Percentiles rank a stretch among this genome's conserved stretches.
Conservation (phyloP, 306 rosid genomes). For the Senna tora region DNA sequence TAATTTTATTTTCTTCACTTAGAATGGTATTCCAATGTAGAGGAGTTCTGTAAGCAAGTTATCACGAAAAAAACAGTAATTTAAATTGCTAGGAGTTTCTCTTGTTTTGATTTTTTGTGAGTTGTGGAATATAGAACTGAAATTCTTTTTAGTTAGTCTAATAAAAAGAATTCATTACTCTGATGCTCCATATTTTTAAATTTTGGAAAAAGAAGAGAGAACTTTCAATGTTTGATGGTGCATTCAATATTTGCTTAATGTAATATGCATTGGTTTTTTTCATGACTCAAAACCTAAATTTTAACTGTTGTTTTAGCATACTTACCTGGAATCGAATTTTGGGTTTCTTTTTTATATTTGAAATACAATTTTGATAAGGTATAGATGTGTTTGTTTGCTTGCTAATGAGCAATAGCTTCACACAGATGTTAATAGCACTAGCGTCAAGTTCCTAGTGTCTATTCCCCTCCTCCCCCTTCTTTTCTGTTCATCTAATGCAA, state of each 20-base stretch:
- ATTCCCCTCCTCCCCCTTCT: background rate
- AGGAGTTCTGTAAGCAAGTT: background rate
- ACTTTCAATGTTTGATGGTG: background rate
- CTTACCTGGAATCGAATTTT: background rate
- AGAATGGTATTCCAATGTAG: background rate
- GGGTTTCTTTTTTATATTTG: background rate
- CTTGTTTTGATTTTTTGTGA: background rate
- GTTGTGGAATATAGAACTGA: background rate
- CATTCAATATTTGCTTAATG: background rate
- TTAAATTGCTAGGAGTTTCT: background rate
- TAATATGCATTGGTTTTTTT: background rate
- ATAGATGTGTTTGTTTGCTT: slow-evolving; percentile 2
- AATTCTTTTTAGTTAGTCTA: background rate
- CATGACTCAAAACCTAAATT: background rate
- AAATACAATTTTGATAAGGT: slow-evolving; percentile 1
- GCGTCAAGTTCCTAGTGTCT: background rate
- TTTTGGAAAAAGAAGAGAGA: background rate
- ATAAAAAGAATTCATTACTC: background rate
- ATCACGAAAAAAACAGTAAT: background rate
- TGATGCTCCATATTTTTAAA: background rate
- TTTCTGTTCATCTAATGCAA: background rate
- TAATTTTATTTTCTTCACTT: background rate
- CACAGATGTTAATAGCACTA: background rate
- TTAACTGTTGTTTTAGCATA: too few relatives aligned
- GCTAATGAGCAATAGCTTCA: background rate